A percentile compares a stretch with the other conserved stretches of the same genome.
Conservation (phyloP, 1,139 yeast species). For the Kurtzmaniella natalensis region DNA sequence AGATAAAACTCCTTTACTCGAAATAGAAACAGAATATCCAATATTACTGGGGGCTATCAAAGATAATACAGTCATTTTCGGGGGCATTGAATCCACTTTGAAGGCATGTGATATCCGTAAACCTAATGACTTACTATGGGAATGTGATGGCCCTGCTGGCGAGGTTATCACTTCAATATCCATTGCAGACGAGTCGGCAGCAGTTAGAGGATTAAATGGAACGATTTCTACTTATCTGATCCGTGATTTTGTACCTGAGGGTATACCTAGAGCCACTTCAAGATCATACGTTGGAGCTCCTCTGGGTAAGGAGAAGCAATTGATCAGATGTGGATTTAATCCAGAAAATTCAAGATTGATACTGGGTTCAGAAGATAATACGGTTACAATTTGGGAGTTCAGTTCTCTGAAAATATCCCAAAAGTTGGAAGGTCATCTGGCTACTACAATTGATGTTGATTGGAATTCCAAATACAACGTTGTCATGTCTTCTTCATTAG, state of each 20-base stretch:
- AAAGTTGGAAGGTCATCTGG: conserved; percentile 57
- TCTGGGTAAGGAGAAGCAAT: conserved; percentile 49
- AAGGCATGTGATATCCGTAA: conserved; percentile 52
- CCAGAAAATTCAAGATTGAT: conserved; percentile 32
- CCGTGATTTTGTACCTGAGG: conserved; percentile 36
- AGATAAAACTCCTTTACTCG: conserved; percentile 37
- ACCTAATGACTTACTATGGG: conserved; percentile 40
- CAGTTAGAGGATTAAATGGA: conserved; percentile 58
- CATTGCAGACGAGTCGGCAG: conserved; percentile 45
- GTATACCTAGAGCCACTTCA: conserved; percentile 36
- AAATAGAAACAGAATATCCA: conserved; percentile 49
- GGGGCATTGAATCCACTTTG: conserved; percentile 68
- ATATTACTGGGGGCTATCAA: conserved; percentile 48
- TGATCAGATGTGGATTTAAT: conserved; percentile 47
- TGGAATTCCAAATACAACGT: conserved; percentile 37
- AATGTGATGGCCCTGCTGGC: conserved; percentile 39
- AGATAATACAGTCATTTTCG: conserved; percentile 45
- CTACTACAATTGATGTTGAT: conserved; percentile 59
- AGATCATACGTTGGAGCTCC: conserved; percentile 56
- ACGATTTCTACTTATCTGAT: conserved; percentile 55
- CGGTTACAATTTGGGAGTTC: conserved; percentile 61
- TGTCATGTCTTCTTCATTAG: conserved; percentile 43
- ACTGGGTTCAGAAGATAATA: conserved; percentile 63
- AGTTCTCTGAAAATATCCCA: conserved; percentile 41
- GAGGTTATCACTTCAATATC: conserved; percentile 50